Evolutionary conservation across 345 rosid species (phyloP).

Genomic region (Diplotaxis tenuifolia): DNA sequence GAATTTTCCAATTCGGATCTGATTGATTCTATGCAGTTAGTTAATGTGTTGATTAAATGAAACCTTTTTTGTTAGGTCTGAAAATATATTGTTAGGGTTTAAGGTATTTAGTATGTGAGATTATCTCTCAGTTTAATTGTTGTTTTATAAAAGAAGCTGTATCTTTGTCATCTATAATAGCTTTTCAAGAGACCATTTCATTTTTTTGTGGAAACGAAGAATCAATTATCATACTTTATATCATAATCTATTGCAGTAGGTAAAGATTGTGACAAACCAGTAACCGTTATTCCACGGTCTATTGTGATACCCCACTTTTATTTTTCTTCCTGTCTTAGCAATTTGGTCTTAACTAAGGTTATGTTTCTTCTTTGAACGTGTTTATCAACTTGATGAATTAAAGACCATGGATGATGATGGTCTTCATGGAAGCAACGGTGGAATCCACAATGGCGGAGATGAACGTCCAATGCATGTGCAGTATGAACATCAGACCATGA

Average conservation of each 20-base stretch:
- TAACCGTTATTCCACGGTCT: neutral
- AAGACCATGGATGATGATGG: conserved; percentile 49
- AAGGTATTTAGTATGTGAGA: neutral
- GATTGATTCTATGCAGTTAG: conserved; percentile 4
- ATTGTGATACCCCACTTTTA: neutral
- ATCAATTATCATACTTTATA: neutral
- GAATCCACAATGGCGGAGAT: conserved; percentile 43
- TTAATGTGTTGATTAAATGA: neutral
- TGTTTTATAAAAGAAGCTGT: neutral
- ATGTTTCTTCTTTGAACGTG: conserved; percentile 5
- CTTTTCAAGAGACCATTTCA: neutral
- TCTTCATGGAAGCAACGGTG: conserved; percentile 38
- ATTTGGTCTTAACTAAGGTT: conserved; percentile 12
- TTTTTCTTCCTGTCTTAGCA: neutral
- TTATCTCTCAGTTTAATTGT: neutral
- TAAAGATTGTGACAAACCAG: conserved; percentile 1
- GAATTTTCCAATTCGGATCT: conserved; percentile 4
- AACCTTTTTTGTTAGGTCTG: neutral
- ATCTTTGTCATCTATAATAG: neutral
- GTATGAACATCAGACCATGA: conserved; percentile 47
- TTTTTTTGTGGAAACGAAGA: neutral
- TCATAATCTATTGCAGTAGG: conserved; percentile 4
- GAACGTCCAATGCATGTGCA: conserved; percentile 40
- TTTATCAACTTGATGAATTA: conserved; percentile 4
- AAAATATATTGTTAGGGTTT: neutral